Base-by-base conservation (phyloP, 768 basidiomycete species). In the Hypsizygus marmoreus region DNA sequence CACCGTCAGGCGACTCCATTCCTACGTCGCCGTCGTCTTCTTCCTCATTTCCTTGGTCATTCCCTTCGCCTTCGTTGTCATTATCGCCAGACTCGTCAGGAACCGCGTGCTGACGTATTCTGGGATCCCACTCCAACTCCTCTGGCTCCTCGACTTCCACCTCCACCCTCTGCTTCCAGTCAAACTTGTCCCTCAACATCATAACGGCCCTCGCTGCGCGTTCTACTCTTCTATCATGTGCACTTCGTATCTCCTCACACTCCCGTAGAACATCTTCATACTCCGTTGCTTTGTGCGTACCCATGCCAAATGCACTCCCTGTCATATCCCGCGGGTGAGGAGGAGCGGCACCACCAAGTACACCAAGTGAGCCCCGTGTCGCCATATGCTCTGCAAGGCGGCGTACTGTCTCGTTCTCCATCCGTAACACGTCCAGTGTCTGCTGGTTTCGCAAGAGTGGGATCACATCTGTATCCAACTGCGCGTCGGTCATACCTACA, bases 61-160 rank as follows among this genome's bases (percentile, higher is more conserved):
- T 68, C 17, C 60, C 64, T 19, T 56, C 60, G 12, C 43, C 56
- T 23, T 41, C 50, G 20, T 47, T 45, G 23, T 45, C 39, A 14
- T 29, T 41, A 14, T 45, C 54, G 3, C 37, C 50, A 14, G n/a
- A n/a, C n/a, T n/a, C n/a, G n/a, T n/a, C n/a, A n/a, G n/a, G n/a
- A n/a, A 34, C 38, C 11, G 11, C 39, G 25, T 40, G 36, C 11
- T 43, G 45, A 31, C 54, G 45, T 35, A 69, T 23, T 31, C 80
- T 70, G 4, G 84, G 82, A 53, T 84, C 84, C 83, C 84, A 86
- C 14, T 80, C 81, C 28, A 87, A 65, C 51, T 89, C 88, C 54
- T 89, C 86, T 3, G 86, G 86, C 62, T 90, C 88, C 51, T 87
- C 88, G 11, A 81, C 79, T 56, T 85, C 83, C 10, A 90, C 88